Evolutionary conservation across 371 early-diverging fungal species (phyloP).

Genomic region (Gilbertella persicaria): DNA sequence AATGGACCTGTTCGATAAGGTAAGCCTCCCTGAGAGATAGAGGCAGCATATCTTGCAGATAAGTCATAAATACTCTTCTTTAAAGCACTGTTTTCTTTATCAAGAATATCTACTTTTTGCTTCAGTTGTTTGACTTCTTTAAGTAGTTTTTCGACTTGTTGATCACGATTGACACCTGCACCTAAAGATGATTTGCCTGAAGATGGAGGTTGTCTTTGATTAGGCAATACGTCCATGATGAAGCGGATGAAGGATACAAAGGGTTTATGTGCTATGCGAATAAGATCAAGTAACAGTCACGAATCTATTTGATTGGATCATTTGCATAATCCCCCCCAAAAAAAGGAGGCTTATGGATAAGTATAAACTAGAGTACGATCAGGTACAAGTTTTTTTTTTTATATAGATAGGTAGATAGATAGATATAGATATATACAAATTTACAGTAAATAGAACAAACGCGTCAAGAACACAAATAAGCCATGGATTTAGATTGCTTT

Average conservation of each 20-base stretch:
- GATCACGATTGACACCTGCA: conserved; percentile 43
- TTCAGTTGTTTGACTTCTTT: conserved; percentile 78
- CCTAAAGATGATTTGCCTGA: conserved; percentile 21
- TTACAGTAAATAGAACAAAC: background rate
- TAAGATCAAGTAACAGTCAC: too few relatives aligned
- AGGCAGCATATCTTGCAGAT: conserved; percentile 70
- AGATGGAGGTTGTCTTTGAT: conserved; percentile 30
- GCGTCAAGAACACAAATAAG: background rate
- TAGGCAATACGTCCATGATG: conserved; percentile 39
- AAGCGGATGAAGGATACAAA: too few relatives aligned
- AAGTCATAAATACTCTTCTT: conserved; percentile 87
- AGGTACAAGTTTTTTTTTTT: too few relatives aligned
- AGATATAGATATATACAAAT: background rate
- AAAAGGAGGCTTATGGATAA: background rate
- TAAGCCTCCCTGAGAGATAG: conserved; percentile 49
- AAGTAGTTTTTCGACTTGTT: conserved; percentile 61
- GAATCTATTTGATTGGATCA: too few relatives aligned
- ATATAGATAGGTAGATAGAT: background rate
- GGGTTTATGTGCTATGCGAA: too few relatives aligned
- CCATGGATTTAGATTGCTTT: too few relatives aligned
- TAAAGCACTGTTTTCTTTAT: conserved; percentile 81
- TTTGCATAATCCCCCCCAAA: too few relatives aligned
- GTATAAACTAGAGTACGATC: too few relatives aligned
- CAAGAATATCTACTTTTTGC: conserved; percentile 75
- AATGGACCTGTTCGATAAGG: conserved; percentile 43